phyloP scores from a whole-genome alignment of 1,284 basidiomycete genomes.

The Sanguinoderma infundibulare region DNA sequence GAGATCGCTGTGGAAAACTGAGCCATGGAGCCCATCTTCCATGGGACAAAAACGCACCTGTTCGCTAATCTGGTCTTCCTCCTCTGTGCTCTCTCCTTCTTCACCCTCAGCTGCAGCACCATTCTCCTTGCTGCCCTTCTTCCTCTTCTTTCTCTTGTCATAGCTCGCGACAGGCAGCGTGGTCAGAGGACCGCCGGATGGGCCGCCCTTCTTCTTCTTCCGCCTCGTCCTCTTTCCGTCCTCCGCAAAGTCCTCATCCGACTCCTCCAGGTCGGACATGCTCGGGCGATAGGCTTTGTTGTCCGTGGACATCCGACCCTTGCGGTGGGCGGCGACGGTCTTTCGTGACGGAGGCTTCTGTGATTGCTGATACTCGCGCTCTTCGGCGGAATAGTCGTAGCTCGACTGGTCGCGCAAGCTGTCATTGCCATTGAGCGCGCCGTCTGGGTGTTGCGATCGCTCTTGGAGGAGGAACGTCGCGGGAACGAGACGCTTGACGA shows the following conservation, averaged over 20 bases:
- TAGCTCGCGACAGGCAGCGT: conserved; percentile 66
- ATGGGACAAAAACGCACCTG: conserved; percentile 31
- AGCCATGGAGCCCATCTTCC: not conserved
- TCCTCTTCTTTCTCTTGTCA: conserved; percentile 56
- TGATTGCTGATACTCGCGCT: conserved; percentile 54
- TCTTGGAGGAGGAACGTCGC: conserved; percentile 66
- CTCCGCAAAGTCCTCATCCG: conserved; percentile 62
- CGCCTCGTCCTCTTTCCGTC: conserved; percentile 55
- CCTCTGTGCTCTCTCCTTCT: conserved; percentile 50
- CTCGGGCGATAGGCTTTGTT: conserved; percentile 80
- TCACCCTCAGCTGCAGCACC: conserved; percentile 41
- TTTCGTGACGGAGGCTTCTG: conserved; percentile 37
- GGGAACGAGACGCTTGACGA: conserved; percentile 53
- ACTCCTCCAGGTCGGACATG: conserved; percentile 61
- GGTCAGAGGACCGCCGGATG: conserved; percentile 59
- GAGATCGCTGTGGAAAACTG: conserved; percentile 25
- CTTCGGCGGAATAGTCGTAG: conserved; percentile 80
- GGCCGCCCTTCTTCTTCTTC: conserved; percentile 57
- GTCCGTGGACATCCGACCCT: conserved; percentile 69
- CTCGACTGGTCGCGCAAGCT: conserved; percentile 51
- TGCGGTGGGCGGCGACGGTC: conserved; percentile 45
- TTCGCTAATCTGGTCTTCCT: conserved; percentile 38
- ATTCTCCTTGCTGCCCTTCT: conserved; percentile 37
- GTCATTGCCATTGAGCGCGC: conserved; percentile 38
- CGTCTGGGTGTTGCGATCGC: conserved; percentile 54